A percentile compares a stretch with the other conserved stretches of the same genome.
Evolutionary conservation across 345 rosid species (phyloP).

Genomic region (Rhizophora mangle): DNA sequence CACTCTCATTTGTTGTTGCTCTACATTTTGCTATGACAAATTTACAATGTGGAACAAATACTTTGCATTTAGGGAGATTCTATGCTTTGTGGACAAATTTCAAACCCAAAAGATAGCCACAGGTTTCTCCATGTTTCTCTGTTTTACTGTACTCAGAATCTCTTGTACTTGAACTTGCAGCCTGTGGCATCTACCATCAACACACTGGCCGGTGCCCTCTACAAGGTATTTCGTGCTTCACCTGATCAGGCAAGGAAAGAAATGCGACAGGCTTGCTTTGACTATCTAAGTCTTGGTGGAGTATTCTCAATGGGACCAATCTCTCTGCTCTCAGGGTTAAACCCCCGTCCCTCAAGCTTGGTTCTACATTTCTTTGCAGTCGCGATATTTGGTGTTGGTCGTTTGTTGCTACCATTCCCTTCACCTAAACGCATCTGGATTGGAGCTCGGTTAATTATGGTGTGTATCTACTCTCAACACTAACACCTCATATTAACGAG

Average conservation of each 20-base stretch:
- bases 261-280: conserved; percentile 50
- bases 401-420: conserved; percentile 48
- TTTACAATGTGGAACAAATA: background rate
- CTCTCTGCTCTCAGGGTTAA: conserved; percentile 44
- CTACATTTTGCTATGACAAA: no score
- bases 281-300: conserved; percentile 49
- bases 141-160: background rate
- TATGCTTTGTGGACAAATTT: background rate
- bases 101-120: background rate
- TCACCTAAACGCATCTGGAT: conserved; percentile 45
- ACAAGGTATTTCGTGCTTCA: conserved; percentile 46
- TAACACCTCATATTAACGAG: background rate
- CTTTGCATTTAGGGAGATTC: background rate
- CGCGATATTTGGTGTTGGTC: conserved; percentile 45
- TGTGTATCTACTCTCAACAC: conserved; percentile 11
- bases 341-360: conserved; percentile 42
- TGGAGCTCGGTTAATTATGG: conserved; percentile 43
- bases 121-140: background rate
- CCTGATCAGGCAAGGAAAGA: conserved; percentile 46
- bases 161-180: conserved; percentile 10
- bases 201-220: conserved; percentile 45
- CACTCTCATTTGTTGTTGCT: no score
- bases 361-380: conserved; percentile 47
- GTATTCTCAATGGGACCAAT: conserved; percentile 38
- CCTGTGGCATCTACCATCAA: conserved; percentile 48